These are phyloP conservation scores for Sporothrix humicola DNA, from an alignment of 2,329 filamentous ascomycete species.

Conservation along the genomic window DNA sequence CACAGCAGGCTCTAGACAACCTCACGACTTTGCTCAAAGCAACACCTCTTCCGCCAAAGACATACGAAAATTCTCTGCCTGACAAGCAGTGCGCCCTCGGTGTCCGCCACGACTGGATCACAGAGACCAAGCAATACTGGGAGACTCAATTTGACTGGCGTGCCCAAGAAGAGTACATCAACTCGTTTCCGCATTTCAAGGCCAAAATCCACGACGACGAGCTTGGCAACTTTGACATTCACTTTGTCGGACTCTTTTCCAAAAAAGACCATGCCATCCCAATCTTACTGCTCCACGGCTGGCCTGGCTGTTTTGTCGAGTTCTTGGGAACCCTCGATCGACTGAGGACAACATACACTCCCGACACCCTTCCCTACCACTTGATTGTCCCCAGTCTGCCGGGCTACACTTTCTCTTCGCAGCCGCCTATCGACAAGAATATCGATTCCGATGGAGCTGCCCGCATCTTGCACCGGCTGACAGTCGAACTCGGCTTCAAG, in stretches of 20 bases:
- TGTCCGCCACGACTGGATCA: conserved; percentile 14
- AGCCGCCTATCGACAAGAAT: neutral
- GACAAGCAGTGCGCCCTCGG: neutral
- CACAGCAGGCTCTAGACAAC: neutral
- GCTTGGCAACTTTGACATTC: neutral
- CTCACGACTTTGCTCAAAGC: neutral
- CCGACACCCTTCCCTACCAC: neutral
- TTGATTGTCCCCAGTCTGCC: conserved; percentile 8
- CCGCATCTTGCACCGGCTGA: neutral
- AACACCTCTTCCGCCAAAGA: neutral
- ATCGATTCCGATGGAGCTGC: neutral
- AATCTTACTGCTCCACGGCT: neutral
- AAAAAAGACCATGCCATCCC: neutral
- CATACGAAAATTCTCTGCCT: conserved; percentile 4
- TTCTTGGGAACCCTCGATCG: neutral
- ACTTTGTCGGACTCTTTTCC: conserved; percentile 15
- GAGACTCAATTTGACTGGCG: conserved; percentile 10
- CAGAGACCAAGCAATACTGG: neutral
- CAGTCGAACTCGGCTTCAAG: neutral
- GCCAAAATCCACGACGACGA: neutral
- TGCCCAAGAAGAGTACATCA: neutral
- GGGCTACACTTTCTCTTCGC: conserved; percentile 6
- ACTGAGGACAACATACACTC: neutral
- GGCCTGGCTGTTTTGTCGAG: conserved; percentile 15
- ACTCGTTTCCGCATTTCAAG: conserved; percentile 15